phyloP scores from a whole-genome alignment of 164 flowering plant genomes.

The Nelumbo lutea region DNA sequence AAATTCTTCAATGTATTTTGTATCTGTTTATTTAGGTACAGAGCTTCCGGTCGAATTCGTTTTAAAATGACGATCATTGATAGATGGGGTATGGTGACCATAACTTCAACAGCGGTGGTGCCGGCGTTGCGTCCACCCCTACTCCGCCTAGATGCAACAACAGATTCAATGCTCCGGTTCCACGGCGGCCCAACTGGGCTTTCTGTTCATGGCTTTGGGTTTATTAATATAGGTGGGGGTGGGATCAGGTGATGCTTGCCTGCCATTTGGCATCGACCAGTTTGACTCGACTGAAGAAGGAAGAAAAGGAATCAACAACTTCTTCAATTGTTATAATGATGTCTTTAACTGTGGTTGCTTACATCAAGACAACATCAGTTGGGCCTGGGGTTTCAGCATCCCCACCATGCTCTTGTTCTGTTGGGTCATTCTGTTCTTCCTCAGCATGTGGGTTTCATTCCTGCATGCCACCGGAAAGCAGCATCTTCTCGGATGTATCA shows the following conservation, averaged over 20 bases:
- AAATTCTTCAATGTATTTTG: no score
- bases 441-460: no score
- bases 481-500: no score
- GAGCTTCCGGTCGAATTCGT: no score
- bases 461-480: no score
- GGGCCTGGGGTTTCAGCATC: conserved; percentile 68
- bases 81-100: conserved; percentile 54
- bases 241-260: conserved; percentile 81
- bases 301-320: conserved; percentile 56
- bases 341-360: conserved; percentile 56
- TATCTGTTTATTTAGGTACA: no score
- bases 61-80: background rate
- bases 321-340: conserved; percentile 61
- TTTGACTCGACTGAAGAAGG: conserved; percentile 71
- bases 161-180: conserved; percentile 33
- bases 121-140: conserved; percentile 47
- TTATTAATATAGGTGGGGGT: conserved; percentile 48
- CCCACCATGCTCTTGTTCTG: conserved; percentile 27
- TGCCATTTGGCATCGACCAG: conserved; percentile 86
- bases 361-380: conserved; percentile 67
- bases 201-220: conserved; percentile 34
- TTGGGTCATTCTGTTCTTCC: no score
- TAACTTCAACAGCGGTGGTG: conserved; percentile 50
- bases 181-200: conserved; percentile 33
- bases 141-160: conserved; percentile 16